Percentiles rank a stretch among this genome's conserved stretches.
Evolutionary conservation across 2,329 filamentous ascomycete genomes (phyloP).

Genomic region (Incumbomyces lentus): DNA sequence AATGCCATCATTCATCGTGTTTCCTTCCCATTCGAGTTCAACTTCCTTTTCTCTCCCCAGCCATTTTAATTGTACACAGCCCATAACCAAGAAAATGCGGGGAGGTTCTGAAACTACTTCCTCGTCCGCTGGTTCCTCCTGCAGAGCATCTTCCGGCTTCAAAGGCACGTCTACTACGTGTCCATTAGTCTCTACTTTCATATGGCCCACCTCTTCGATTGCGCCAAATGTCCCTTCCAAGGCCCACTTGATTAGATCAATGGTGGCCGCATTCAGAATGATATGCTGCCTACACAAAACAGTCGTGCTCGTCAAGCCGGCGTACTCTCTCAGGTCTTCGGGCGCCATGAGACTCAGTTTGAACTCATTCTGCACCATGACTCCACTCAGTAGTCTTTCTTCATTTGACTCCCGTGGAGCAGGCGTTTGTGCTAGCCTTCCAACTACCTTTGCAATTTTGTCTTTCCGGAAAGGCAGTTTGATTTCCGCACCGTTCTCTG

Average conservation of each 20-base stretch:
- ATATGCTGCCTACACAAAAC: conserved; percentile 88
- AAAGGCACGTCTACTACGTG: conserved; percentile 19
- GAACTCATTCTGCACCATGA: conserved; percentile 94
- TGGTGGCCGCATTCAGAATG: conserved; percentile 73
- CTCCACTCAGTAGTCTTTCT: conserved; percentile 64
- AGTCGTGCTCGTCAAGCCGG: conserved; percentile 89
- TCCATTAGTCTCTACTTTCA: conserved; percentile 13
- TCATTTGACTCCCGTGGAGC: conserved; percentile 50
- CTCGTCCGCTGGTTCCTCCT: conserved; percentile 35
- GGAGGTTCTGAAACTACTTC: conserved; percentile 30
- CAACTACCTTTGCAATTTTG: conserved; percentile 92
- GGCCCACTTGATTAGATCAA: conserved; percentile 88
- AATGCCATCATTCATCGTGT: conserved; percentile 93
- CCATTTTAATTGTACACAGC: conserved; percentile 74
- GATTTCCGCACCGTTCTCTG: conserved; percentile 88
- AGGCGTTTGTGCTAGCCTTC: conserved; percentile 73
- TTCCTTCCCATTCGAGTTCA: conserved; percentile 94
- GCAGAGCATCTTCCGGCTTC: conserved; percentile 26
- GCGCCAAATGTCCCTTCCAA: conserved; percentile 88
- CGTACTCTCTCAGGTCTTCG: conserved; percentile 90
- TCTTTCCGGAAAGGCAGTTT: conserved; percentile 91
- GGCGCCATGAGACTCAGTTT: conserved; percentile 95
- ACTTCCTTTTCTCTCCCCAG: conserved; percentile 61
- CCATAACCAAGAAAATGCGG: conserved; percentile 64
- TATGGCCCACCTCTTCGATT: conserved; percentile 47